phyloP scores from a whole-genome alignment of 192 early-diverging fungal species.

The Phycomyces nitens region DNA sequence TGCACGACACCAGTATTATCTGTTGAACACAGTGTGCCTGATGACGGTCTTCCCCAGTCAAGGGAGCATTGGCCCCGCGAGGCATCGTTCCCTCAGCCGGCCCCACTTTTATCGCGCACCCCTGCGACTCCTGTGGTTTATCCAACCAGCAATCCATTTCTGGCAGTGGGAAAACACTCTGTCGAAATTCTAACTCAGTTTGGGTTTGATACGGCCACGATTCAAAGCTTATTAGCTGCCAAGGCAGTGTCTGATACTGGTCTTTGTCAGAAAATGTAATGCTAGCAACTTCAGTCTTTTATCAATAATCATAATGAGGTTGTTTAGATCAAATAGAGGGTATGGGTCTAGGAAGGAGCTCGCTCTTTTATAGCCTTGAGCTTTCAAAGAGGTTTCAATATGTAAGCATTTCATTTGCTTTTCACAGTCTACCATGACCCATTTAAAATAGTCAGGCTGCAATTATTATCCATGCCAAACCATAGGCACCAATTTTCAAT shows the following conservation, averaged over 20 bases:
- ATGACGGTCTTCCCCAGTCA: constrained; percentile 5
- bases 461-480: too few species aligned
- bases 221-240: constrained; percentile 22
- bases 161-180: constrained; percentile 44
- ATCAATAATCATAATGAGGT: too few species aligned
- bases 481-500: too few species aligned
- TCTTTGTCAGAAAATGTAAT: too few species aligned
- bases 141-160: constrained; percentile 23
- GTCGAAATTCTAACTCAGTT: constrained; percentile 36
- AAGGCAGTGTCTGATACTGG: constrained; percentile 6
- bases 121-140: constrained; percentile 27
- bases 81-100: constrained; percentile 43
- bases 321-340: too few species aligned
- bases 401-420: too few species aligned
- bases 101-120: constrained; percentile 51
- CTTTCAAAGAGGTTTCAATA: too few species aligned
- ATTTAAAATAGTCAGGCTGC: too few species aligned
- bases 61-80: constrained; percentile 31
- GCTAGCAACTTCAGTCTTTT: too few species aligned
- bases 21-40: constrained; percentile 27
- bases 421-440: too few species aligned
- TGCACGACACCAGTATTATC: constrained; percentile 65
- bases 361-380: too few species aligned
- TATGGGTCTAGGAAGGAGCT: too few species aligned
- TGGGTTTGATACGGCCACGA: constrained; percentile 31